Base-by-base conservation (phyloP, 768 basidiomycete genomes). In the Hysterangium stoloniferum region DNA sequence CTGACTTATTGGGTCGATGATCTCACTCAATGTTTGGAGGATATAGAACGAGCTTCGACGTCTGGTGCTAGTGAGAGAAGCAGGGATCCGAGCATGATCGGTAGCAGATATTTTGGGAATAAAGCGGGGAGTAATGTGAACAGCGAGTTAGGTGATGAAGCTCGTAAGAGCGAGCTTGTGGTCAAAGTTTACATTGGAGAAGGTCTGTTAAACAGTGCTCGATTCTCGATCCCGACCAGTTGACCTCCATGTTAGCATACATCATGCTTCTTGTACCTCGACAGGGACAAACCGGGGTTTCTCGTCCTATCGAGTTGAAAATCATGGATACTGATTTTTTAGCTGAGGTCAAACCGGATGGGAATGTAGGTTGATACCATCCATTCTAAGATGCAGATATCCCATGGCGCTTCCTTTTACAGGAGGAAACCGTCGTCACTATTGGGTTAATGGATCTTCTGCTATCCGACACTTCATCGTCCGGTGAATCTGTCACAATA, bases 1-100 rank as follows among this genome's bases (percentile, higher is more conserved):
- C 63, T 98, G 15, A 92, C 97, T 63, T 84, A 83, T 59, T 89
- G 86, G 74, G 83, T 82, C 6, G 96, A 99, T 61, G 93, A 97
- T 60, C 62, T 82, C 24, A 68, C 81, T n/a, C 89, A 86, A 58
- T 74, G 84, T 45, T 58, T 61, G 38, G 36, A 58, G 54, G 4
- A 60, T 59, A 45, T 60, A 54, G 8, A 52, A 54, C 15, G 54
- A 4, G 35, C 42, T 32, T 48, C 44, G 9, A 19, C 34, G 31
- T 34, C 46, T 11, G 37, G 12, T 13, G 55, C 52, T 29, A 63
- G 63, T 24, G 55, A 60, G 45, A 67, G 68, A 51, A 79, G 76
- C 54, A 69, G 69, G 47, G 78, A 82, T 61, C 62, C 81, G 27
- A 83, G 79, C 59, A 64, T 91, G 45, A 84, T 91, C 49, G 89